A percentile compares a stretch with the other conserved stretches of the same genome.
phyloP scores from a whole-genome alignment of 306 rosid species.

The Arachis stenosperma region DNA sequence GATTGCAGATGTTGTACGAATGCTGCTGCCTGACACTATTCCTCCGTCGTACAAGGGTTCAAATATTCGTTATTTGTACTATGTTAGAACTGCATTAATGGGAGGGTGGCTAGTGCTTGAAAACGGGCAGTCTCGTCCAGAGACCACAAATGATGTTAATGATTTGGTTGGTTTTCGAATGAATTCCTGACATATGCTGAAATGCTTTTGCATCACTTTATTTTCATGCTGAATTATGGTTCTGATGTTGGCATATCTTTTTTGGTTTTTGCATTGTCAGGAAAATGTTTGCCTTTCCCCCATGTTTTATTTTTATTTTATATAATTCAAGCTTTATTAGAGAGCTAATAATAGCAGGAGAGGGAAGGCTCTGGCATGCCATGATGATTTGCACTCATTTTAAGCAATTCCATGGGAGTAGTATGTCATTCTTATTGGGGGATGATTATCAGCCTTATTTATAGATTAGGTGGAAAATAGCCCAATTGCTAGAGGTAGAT shows the following conservation, averaged over 20 bases:
- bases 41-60: conserved; percentile 99
- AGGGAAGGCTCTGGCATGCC: background rate
- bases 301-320: background rate
- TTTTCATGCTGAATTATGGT: conserved; percentile 30
- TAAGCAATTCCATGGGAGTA: background rate
- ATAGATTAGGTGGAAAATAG: too few relatives aligned
- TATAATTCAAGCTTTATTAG: background rate
- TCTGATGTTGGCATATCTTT: conserved; percentile 1
- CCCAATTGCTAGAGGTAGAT: too few relatives aligned
- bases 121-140: conserved; percentile 75
- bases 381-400: background rate
- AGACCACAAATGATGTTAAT: conserved; percentile 60
- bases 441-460: too few relatives aligned
- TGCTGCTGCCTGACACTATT: conserved; percentile 62
- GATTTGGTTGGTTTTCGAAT: conserved; percentile 71
- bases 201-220: conserved; percentile 9
- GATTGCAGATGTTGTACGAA: conserved; percentile 75
- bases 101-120: conserved; percentile 88
- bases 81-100: conserved; percentile 64
- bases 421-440: background rate
- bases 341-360: background rate
- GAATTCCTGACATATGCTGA: conserved; percentile 42
- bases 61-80: conserved; percentile 85
- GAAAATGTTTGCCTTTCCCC: background rate
- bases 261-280: background rate